phyloP scores from a whole-genome alignment of 768 basidiomycete species.

The Mycena polygramma region DNA sequence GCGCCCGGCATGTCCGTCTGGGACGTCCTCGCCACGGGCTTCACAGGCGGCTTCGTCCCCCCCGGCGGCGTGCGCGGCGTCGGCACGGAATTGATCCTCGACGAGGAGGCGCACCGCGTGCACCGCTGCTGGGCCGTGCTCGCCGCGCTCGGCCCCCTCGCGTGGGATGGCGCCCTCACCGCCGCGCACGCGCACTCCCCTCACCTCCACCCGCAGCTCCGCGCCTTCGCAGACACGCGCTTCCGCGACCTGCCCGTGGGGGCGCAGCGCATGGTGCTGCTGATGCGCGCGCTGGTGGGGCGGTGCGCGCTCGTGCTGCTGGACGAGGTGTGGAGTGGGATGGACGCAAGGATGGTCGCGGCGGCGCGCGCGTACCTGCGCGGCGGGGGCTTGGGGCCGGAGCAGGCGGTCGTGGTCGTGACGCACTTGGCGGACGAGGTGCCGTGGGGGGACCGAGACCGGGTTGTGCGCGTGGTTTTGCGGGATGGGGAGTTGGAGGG shows the following conservation, averaged over 20 bases:
- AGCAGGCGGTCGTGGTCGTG: slow-evolving; percentile 87
- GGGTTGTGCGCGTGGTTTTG: slow-evolving; percentile 56
- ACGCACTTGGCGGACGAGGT: slow-evolving; percentile 95
- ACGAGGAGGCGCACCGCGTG: slow-evolving; percentile 51
- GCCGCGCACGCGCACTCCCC: neutral
- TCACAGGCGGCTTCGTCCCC: slow-evolving; percentile 85
- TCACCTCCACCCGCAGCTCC: neutral
- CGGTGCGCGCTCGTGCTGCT: slow-evolving; percentile 81
- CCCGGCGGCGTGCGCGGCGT: too few relatives aligned
- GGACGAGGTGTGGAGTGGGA: slow-evolving; percentile 95
- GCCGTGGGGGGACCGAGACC: slow-evolving; percentile 78
- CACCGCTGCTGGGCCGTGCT: slow-evolving; percentile 68
- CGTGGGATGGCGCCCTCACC: slow-evolving; percentile 51
- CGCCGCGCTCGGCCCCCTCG: slow-evolving; percentile 65
- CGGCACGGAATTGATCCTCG: slow-evolving; percentile 42
- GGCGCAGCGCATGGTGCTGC: slow-evolving; percentile 84
- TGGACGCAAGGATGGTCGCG: slow-evolving; percentile 84
- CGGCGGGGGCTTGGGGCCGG: slow-evolving; percentile 56
- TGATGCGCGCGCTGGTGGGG: slow-evolving; percentile 89
- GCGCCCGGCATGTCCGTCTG: slow-evolving; percentile 72
- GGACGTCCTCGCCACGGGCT: slow-evolving; percentile 90
- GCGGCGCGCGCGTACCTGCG: slow-evolving; percentile 76
- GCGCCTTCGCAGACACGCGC: slow-evolving; percentile 56
- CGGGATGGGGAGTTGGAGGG: slow-evolving; percentile 43
- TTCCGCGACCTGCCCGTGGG: slow-evolving; percentile 80